Evolutionary conservation across 2,329 filamentous ascomycete species (phyloP), one percentile per base, ranked within the genome.

Genomic region (Fusarium coffeatum): DNA sequence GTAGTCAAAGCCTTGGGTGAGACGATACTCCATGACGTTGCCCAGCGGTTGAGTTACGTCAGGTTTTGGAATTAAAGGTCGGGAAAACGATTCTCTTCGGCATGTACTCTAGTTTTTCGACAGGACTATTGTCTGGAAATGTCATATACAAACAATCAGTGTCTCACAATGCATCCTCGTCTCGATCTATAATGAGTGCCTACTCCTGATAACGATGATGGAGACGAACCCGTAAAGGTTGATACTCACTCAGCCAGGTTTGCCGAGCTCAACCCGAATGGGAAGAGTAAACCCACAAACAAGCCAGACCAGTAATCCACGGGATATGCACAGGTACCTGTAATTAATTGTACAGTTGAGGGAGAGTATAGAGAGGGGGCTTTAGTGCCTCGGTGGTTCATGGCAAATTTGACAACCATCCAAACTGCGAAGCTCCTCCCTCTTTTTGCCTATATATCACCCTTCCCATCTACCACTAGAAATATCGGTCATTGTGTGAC

Each of bases 1-100:
- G 16, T 0, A 0, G 5, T 2, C 9, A 37, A 11, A 1, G 1
- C 4, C 16, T 37, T 11, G 3, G 9, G 18, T 11, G 9, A 7
- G 0, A n/a, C 9, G 34, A 37, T 11, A 5, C 9, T 37, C 9
- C 3, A 37, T 0, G 1, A n/a, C 0, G 18, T 7, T 37, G 4
- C 9, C 9, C 9, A 37, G 18, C 34, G 10, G 34, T 37, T 37
- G 18, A 37, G 18, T 4, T 6, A 6, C 34, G 9, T 37, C 34
- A 5, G 5, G 34, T 37, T 4, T n/a, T 0, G 5, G 34, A 1
- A 18, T 1, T 0, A 37, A n/a, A 37, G 34, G 18, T 37, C 9
- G 18, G 9, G 9, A 37, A 37, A 18, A 0, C 9, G 16, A 37
- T 37, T n/a, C 34, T 18, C 5, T 6, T 5, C 6, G 5, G 34